Evolutionary conservation across 345 rosid species (phyloP).

Genomic region (Hevea brasiliensis): DNA sequence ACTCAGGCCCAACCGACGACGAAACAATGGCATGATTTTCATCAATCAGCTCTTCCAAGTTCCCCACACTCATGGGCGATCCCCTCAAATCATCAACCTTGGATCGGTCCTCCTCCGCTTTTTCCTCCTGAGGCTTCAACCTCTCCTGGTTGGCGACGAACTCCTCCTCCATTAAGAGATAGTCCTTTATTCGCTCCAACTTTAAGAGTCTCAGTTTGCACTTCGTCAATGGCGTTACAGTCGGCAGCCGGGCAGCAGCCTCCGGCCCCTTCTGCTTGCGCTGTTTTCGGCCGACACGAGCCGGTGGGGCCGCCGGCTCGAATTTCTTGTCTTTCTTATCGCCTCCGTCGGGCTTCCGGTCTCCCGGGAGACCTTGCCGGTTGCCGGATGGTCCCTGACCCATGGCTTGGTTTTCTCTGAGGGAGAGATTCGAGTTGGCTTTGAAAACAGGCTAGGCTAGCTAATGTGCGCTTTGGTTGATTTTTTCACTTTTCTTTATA

Average conservation of each 20-base stretch:
- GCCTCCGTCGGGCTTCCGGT: conserved; percentile 65
- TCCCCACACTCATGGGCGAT: conserved; percentile 94
- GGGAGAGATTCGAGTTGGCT: conserved; percentile 4
- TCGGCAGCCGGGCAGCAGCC: conserved; percentile 86
- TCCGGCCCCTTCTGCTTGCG: conserved; percentile 88
- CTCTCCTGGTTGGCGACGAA: conserved; percentile 90
- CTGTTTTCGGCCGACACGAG: conserved; percentile 86
- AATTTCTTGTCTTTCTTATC: conserved; percentile 93
- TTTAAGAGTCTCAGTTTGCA: conserved; percentile 83
- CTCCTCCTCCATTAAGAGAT: conserved; percentile 92
- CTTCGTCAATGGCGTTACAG: conserved; percentile 76
- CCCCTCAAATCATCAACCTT: conserved; percentile 93
- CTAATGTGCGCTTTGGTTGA: too few relatives aligned
- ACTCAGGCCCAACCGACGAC: conserved; percentile 93
- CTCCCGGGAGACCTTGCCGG: conserved; percentile 67
- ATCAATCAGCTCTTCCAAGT: conserved; percentile 88
- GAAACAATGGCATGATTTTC: conserved; percentile 97
- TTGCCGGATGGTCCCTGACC: conserved; percentile 91
- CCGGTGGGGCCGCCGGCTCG: conserved; percentile 89
- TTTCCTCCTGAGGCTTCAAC: conserved; percentile 93
- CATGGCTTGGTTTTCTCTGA: conserved; percentile 34
- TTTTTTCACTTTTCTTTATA: too few relatives aligned
- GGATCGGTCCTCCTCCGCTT: conserved; percentile 91
- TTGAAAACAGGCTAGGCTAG: conserved; percentile 11
- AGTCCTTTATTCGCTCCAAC: conserved; percentile 86